Percentiles rank a stretch among this genome's conserved stretches.
Evolutionary conservation across 106 monocot species (phyloP).

Genomic region (Cymbidium sinense): DNA sequence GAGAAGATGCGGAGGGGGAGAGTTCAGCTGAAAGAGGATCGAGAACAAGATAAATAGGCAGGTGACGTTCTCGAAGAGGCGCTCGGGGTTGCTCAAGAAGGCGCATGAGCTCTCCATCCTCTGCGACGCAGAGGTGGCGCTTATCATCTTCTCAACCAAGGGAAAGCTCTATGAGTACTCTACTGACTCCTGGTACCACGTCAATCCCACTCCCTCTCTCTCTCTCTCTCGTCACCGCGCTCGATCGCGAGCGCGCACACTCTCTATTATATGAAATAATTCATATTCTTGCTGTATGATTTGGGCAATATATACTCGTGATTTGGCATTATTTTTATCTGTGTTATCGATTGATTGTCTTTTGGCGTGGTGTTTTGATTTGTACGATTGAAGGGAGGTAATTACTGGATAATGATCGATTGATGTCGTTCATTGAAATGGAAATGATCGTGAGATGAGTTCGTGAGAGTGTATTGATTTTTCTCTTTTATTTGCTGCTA

Average conservation of each 20-base stretch:
- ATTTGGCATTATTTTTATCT: neutral
- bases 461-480: neutral
- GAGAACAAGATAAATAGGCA: constrained; percentile 5
- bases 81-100: constrained; percentile 2
- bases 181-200: neutral
- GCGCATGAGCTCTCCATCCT: neutral
- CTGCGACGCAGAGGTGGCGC: constrained; percentile 4
- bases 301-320: too few relatives aligned
- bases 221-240: neutral
- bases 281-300: too few relatives aligned
- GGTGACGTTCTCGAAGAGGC: constrained; percentile 3
- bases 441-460: neutral
- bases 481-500: neutral
- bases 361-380: neutral
- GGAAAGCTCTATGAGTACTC: constrained; percentile 7
- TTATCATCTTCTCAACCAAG: neutral
- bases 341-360: neutral
- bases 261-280: too few relatives aligned
- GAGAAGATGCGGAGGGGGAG: neutral
- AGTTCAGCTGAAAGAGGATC: constrained; percentile 1
- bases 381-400: neutral
- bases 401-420: neutral
- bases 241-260: too few relatives aligned
- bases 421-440: neutral
- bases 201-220: neutral